phyloP scores from a whole-genome alignment of 495 filamentous ascomycete species.

The Talaromyces nanjingensis region DNA sequence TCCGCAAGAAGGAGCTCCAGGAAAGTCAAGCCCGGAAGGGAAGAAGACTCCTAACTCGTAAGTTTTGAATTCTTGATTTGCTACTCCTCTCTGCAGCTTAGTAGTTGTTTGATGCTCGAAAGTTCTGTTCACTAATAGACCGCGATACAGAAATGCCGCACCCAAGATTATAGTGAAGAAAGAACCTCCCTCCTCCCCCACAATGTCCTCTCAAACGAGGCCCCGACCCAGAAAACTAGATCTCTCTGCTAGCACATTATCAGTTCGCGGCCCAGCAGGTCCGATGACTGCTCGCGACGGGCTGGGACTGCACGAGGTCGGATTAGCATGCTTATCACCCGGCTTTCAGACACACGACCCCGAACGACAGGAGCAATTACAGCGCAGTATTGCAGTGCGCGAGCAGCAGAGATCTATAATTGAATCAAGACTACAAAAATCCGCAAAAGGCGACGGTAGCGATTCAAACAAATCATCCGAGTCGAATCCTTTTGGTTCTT shows the following conservation, averaged over 20 bases:
- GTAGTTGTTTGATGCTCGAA: not conserved
- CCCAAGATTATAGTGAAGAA: slow-evolving; percentile 94
- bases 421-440: slow-evolving; percentile 82
- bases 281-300: slow-evolving; percentile 77
- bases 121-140: slow-evolving; percentile 5
- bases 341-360: slow-evolving; percentile 95
- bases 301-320: slow-evolving; percentile 82
- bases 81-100: not conserved
- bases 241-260: slow-evolving; percentile 62
- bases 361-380: slow-evolving; percentile 89
- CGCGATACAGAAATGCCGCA: slow-evolving; percentile 36
- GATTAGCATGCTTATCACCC: slow-evolving; percentile 88
- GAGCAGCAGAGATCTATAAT: slow-evolving; percentile 95
- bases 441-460: slow-evolving; percentile 66
- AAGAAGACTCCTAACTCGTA: slow-evolving; percentile 51
- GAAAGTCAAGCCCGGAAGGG: slow-evolving; percentile 40
- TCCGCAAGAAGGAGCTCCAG: slow-evolving; percentile 33
- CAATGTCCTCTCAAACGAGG: slow-evolving; percentile 59
- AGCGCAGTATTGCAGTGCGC: slow-evolving; percentile 85
- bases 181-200: slow-evolving; percentile 80
- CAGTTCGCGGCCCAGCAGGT: slow-evolving; percentile 60
- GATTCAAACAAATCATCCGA: slow-evolving; percentile 51
- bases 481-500: slow-evolving; percentile 44
- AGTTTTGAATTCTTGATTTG: slow-evolving; percentile 20
- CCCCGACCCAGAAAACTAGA: slow-evolving; percentile 87